A percentile compares a stretch with the other conserved stretches of the same genome.
Conservation (phyloP, 768 basidiomycete species). For the Suillus alpinus region DNA sequence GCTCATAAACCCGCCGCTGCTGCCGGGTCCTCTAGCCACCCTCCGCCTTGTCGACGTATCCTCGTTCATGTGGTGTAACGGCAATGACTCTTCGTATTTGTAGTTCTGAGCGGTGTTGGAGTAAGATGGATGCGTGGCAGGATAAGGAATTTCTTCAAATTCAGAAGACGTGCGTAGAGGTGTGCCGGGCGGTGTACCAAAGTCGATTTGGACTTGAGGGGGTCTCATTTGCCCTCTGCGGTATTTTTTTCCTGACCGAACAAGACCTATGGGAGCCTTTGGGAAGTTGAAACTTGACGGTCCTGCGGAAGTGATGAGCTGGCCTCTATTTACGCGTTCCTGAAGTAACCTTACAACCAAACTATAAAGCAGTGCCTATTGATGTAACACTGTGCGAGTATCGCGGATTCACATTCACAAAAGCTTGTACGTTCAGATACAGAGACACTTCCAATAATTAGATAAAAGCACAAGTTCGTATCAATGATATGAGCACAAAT, state of each 20-base stretch:
- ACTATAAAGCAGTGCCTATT: neutral
- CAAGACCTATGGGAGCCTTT: conserved; percentile 10
- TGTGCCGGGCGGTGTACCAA: conserved; percentile 55
- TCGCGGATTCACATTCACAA: neutral
- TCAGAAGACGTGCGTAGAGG: conserved; percentile 57
- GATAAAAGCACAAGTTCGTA: conserved; percentile 14
- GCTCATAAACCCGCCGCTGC: conserved; percentile 28
- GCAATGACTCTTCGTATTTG: conserved; percentile 41
- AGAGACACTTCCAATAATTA: conserved; percentile 10
- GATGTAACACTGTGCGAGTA: neutral
- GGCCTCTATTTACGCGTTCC: neutral
- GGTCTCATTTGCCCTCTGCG: conserved; percentile 51
- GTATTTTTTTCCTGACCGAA: conserved; percentile 9
- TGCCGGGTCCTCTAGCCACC: conserved; percentile 35
- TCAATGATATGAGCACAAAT: conserved; percentile 11
- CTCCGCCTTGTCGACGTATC: conserved; percentile 48
- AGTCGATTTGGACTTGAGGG: conserved; percentile 65
- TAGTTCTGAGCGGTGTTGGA: conserved; percentile 24
- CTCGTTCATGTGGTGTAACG: conserved; percentile 52
- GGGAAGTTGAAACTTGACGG: conserved; percentile 6
- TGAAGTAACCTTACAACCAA: neutral
- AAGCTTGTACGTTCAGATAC: neutral
- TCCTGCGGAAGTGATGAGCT: neutral
- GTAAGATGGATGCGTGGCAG: conserved; percentile 30
- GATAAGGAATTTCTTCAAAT: conserved; percentile 70